These are phyloP conservation scores for Spathaspora boniae DNA, from an alignment of 805 yeast species.

Conservation along the genomic window DNA sequence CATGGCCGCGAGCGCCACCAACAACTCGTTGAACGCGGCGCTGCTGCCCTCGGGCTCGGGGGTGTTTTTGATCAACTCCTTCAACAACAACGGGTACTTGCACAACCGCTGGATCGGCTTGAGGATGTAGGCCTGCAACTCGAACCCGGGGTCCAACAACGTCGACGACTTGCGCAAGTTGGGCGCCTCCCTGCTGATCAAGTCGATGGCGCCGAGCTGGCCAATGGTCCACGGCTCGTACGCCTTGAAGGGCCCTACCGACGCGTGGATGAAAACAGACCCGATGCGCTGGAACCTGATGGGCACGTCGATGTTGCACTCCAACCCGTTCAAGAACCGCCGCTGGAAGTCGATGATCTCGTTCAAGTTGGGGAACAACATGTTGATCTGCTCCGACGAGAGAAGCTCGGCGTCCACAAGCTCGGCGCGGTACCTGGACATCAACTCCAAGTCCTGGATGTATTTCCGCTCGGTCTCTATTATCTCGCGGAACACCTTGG, in stretches of 20 bases:
- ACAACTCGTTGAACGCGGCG: constrained; percentile 57
- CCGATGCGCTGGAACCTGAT: constrained; percentile 81
- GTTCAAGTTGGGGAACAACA: constrained; percentile 78
- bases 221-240: constrained; percentile 95
- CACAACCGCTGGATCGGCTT: constrained; percentile 97
- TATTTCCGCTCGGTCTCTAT: constrained; percentile 89
- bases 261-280: constrained; percentile 80
- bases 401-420: constrained; percentile 62
- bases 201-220: constrained; percentile 81
- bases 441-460: constrained; percentile 82
- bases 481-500: constrained; percentile 79
- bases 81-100: constrained; percentile 83
- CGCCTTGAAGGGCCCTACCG: constrained; percentile 71
- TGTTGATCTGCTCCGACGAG: constrained; percentile 74
- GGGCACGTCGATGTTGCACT: constrained; percentile 77
- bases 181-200: constrained; percentile 61
- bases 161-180: constrained; percentile 52
- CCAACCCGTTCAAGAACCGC: constrained; percentile 81
- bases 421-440: constrained; percentile 65
- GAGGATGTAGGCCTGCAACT: constrained; percentile 81
- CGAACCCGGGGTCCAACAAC: constrained; percentile 80
- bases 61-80: constrained; percentile 65
- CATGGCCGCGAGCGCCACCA: constrained; percentile 66
- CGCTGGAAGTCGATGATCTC: constrained; percentile 90
- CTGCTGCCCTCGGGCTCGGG: constrained; percentile 30